Evolutionary conservation across 2,329 filamentous ascomycete genomes (phyloP), one percentile per base, ranked within the genome.

Genomic region (Fusarium circinatum): DNA sequence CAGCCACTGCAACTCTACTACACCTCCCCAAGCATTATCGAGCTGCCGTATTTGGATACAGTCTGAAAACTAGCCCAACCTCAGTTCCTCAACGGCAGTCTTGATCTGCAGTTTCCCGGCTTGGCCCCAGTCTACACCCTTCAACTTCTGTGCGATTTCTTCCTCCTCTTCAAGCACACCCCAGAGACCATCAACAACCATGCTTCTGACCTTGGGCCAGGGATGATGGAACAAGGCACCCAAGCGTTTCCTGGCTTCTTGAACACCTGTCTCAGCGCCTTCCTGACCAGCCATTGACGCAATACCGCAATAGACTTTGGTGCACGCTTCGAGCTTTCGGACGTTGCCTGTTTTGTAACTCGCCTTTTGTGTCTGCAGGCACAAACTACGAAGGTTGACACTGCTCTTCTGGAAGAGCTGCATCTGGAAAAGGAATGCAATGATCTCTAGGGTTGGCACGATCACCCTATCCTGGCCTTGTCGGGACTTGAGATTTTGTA

Each of bases 271-370:
- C 32, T 76, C 74, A 18, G 63, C 70, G 28, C 63, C 74, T 39
- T 59, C 54, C 34, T 62, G 64, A 17, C 49, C 75, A 15, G 39
- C 73, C 52, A 84, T 78, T 5, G 81, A 80, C 8, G 90, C 89
- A 32, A 98, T 83, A 2, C 90, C 90, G 6, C 91, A 89, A 82
- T 98, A 98, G 18, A 96, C 89, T 77, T 92, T 92, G 69, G 97
- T 85, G 28, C 93, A 94, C 2, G 94, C 93, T 79, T 94, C 89
- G 3, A 98, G 86, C 81, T 96, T 96, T 57, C 91, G 89, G 48
- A 98, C 89, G 80, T 94, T 96, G 26, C 92, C 90, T 2, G 92
- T 93, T 83, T 95, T 96, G 84, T 93, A 95, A 72, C 95, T 93
- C 1, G 93, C 89, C 81, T 92, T 94, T 78, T 97, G 94, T 8